These are phyloP conservation scores for Crataegus laevigata DNA, from an alignment of 306 rosid species.

Conservation along the genomic window DNA sequence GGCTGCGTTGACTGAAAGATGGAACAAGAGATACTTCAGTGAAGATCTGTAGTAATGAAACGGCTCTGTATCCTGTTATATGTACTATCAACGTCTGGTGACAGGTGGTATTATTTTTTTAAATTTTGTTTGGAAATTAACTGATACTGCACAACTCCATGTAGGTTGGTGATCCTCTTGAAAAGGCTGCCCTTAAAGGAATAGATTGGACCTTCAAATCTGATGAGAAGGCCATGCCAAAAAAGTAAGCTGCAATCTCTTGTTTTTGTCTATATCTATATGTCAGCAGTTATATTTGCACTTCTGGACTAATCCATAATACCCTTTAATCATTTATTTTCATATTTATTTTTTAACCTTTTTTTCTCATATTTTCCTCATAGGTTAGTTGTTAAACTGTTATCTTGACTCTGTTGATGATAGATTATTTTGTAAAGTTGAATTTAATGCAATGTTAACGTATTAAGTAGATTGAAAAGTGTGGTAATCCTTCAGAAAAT, in stretches of 20 bases:
- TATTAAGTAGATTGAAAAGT: background rate
- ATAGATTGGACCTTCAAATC: constrained; percentile 92
- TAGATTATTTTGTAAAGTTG: background rate
- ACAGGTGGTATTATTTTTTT: background rate
- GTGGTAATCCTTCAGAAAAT: background rate
- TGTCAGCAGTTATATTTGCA: background rate
- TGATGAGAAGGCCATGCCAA: constrained; percentile 93
- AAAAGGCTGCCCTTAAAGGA: constrained; percentile 96
- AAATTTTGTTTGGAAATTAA: background rate
- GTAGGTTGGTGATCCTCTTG: constrained; percentile 99
- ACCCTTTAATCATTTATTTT: background rate
- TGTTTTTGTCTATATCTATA: background rate
- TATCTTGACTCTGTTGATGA: background rate
- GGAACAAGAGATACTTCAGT: background rate
- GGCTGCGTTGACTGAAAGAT: background rate
- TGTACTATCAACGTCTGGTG: background rate
- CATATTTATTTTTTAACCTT: background rate
- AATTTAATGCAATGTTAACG: background rate
- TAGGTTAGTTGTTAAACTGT: background rate
- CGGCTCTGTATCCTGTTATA: background rate
- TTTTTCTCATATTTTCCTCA: background rate
- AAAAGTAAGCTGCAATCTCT: constrained; percentile 47
- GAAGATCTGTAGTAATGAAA: background rate
- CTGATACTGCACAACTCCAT: constrained; percentile 10
- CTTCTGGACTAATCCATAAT: background rate